Evolutionary conservation across 306 rosid species (phyloP).

Genomic region (Albizia julibrissin): DNA sequence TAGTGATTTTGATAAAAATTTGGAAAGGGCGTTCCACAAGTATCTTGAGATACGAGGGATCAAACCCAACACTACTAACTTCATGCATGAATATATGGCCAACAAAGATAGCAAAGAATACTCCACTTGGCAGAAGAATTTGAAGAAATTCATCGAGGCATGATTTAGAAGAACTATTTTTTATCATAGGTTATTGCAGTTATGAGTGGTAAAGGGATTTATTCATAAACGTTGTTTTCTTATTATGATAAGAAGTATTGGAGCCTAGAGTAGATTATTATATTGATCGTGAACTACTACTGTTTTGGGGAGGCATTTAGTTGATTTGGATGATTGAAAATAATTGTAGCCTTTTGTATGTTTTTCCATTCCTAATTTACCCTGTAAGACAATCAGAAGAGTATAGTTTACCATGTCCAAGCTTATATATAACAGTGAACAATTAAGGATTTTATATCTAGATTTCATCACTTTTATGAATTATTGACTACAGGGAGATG

Average conservation of each 20-base stretch:
- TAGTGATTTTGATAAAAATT: constrained; percentile 88
- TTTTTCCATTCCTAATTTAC: neutral
- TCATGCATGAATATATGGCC: constrained; percentile 73
- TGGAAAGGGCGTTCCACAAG: constrained; percentile 78
- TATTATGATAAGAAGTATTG: constrained; percentile 23
- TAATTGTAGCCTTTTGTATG: neutral
- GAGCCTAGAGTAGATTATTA: neutral
- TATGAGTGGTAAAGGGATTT: constrained; percentile 26
- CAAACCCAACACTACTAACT: constrained; percentile 51
- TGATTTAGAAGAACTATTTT: constrained; percentile 32
- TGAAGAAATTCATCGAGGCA: constrained; percentile 70
- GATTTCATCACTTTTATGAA: neutral
- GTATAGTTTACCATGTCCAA: neutral
- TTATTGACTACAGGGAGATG: neutral
- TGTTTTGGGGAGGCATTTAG: constrained; percentile 18
- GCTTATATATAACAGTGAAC: neutral
- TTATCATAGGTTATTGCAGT: neutral
- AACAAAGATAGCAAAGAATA: constrained; percentile 70
- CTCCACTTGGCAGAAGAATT: constrained; percentile 73
- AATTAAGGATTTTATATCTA: neutral
- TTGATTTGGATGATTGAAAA: neutral
- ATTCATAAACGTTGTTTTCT: constrained; percentile 14
- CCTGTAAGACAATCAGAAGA: neutral
- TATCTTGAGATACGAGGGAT: constrained; percentile 83
- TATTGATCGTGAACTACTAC: constrained; percentile 23